Evolutionary conservation across 2,329 filamentous ascomycete genomes (phyloP), one percentile per base, ranked within the genome.

Genomic region (Fusarium sp.): DNA sequence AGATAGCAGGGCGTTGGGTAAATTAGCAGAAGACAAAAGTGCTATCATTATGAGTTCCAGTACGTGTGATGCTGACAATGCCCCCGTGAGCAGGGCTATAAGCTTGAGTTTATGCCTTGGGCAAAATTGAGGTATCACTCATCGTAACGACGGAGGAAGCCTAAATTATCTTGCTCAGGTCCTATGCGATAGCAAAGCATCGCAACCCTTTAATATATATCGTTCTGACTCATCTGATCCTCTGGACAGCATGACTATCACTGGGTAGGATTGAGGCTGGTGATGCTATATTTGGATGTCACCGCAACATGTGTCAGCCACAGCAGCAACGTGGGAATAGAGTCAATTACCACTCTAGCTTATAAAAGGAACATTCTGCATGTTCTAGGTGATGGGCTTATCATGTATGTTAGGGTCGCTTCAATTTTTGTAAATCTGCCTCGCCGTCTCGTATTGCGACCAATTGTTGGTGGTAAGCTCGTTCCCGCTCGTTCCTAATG

Each of bases 1-100:
- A 72, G 61, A 63, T 60, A 66, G 54, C 58, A 29, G 52, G 70
- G 63, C 61, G 63, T 76, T 74, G 42, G 69, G 51, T 38, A 29
- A 68, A 46, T 41, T 45, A 63, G 37, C 51, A 58, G 42, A 63
- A 45, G 49, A 48, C 48, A 72, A 52, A 48, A 64, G 38, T 52
- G 39, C 39, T 54, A 41, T 25, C 39, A 39, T 44, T 39, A 46
- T 37, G 33, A 33, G 19, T 45, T 25, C 37, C 31, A 48, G 37
- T 14, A 18, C 16, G 4, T 33, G 35, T 33, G 66, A 48, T 31
- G 4, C 12, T 42, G 33, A 21, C 10, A 16, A 19, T 61, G 21
- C 29, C 10, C n/a, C 29, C 16, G n/a, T 10, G 21, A 31, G 14
- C n/a, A 25, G 12, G 15, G 27, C 14, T 18, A 58, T 18, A 58